phyloP scores from a whole-genome alignment of 2,329 filamentous ascomycete genomes.

The Bisporella sp. region DNA sequence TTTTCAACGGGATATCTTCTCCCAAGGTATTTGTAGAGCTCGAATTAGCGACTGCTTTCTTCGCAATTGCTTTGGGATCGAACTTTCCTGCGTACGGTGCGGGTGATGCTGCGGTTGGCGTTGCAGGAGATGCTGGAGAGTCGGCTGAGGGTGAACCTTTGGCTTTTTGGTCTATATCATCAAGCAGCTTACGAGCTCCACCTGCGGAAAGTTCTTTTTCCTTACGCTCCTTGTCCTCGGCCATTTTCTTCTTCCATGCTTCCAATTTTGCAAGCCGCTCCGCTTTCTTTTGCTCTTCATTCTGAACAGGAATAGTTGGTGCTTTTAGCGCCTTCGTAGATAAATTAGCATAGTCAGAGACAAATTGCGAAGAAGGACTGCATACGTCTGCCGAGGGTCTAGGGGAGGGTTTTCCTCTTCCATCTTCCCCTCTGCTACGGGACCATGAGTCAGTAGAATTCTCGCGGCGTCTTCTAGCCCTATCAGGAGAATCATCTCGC shows the following conservation, averaged over 20 bases:
- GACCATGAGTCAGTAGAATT: constrained; percentile 64
- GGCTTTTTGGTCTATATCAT: constrained; percentile 67
- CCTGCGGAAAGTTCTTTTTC: constrained; percentile 60
- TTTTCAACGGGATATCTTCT: constrained; percentile 44
- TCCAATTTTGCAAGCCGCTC: constrained; percentile 76
- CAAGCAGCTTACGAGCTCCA: constrained; percentile 59
- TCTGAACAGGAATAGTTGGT: constrained; percentile 42
- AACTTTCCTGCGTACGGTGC: constrained; percentile 70
- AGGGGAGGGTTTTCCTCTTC: constrained; percentile 44
- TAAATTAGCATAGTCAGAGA: constrained; percentile 8
- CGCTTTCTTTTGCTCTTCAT: constrained; percentile 70
- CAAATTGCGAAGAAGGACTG: constrained; percentile 9
- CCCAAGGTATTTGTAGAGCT: constrained; percentile 48
- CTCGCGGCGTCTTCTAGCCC: constrained; percentile 56
- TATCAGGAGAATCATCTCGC: constrained; percentile 69
- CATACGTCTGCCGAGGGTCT: constrained; percentile 52
- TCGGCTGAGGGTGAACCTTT: constrained; percentile 33
- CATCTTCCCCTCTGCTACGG: constrained; percentile 60
- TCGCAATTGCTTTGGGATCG: constrained; percentile 78
- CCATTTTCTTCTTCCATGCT: constrained; percentile 86
- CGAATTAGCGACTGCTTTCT: constrained; percentile 60
- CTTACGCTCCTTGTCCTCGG: constrained; percentile 65
- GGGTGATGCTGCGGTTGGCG: constrained; percentile 42
- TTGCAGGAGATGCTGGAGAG: constrained; percentile 45
- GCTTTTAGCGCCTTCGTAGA: constrained; percentile 45